A percentile compares a stretch with the other conserved stretches of the same genome.
Evolutionary conservation across 2,329 filamentous ascomycete genomes (phyloP).

Genomic region (Boeremia lycopersici): DNA sequence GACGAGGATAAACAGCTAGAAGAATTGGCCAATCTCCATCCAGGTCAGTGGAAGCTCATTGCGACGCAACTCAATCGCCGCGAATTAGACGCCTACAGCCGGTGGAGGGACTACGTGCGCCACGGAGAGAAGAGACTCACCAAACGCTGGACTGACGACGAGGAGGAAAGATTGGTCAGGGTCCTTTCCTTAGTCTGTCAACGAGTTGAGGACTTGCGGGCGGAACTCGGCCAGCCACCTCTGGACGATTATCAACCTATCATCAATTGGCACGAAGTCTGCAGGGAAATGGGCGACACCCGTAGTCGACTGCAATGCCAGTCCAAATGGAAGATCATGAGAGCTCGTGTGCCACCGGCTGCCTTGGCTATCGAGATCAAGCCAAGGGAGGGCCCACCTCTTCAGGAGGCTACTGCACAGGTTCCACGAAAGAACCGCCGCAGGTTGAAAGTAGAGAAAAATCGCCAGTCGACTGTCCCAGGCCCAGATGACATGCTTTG

Average conservation of each 20-base stretch:
- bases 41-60: slow-evolving; percentile 67
- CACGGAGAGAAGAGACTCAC: slow-evolving; percentile 60
- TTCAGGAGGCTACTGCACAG: not conserved
- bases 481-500: slow-evolving; percentile 43
- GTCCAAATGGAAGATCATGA: slow-evolving; percentile 65
- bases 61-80: slow-evolving; percentile 64
- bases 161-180: slow-evolving; percentile 61
- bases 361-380: slow-evolving; percentile 21
- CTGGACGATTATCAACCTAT: slow-evolving; percentile 53
- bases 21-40: slow-evolving; percentile 54
- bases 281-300: slow-evolving; percentile 64
- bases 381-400: slow-evolving; percentile 6
- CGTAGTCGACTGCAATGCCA: slow-evolving; percentile 71
- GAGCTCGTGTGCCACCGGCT: slow-evolving; percentile 14
- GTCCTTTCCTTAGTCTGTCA: slow-evolving; percentile 61
- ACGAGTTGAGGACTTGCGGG: slow-evolving; percentile 50
- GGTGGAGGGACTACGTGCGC: slow-evolving; percentile 71
- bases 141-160: slow-evolving; percentile 65
- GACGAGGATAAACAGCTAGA: slow-evolving; percentile 64
- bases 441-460: not conserved
- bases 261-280: slow-evolving; percentile 71
- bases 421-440: not conserved
- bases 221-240: slow-evolving; percentile 21
- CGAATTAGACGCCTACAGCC: slow-evolving; percentile 70
- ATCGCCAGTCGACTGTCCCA: not conserved